phyloP scores from a whole-genome alignment of 129 eudicot species.

The Chrysanthemum makinoi region DNA sequence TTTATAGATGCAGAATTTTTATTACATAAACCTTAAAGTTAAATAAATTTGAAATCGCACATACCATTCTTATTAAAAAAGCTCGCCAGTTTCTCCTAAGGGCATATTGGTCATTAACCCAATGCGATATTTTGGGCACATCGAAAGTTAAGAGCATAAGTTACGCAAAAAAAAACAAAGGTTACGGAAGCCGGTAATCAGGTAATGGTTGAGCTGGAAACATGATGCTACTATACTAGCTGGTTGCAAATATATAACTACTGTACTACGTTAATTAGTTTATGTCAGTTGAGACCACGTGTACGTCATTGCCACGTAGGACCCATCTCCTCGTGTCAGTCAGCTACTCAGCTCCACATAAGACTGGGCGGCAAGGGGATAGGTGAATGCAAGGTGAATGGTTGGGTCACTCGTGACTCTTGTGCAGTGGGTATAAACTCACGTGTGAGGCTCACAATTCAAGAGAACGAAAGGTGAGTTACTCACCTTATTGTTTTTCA shows the following conservation, averaged over 20 bases:
- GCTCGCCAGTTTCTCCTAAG: neutral
- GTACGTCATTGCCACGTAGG: slow-evolving; percentile 1
- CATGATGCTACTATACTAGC: neutral
- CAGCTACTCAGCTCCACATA: neutral
- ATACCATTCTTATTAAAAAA: no score
- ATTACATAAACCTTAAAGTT: no score
- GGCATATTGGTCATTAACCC: neutral
- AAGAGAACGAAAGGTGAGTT: no score
- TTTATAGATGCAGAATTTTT: no score
- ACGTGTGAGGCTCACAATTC: no score
- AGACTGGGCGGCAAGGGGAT: no score
- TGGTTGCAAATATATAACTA: neutral
- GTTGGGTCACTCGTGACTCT: no score
- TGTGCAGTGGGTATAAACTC: no score
- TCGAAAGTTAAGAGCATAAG: neutral
- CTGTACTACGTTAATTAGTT: neutral
- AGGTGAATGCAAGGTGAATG: no score
- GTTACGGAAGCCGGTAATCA: neutral
- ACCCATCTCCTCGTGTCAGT: slow-evolving; percentile 15
- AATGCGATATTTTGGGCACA: neutral
- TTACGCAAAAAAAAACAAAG: neutral
- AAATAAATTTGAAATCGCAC: no score
- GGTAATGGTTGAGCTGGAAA: slow-evolving; percentile 14
- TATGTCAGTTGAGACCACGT: neutral
- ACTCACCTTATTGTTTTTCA: no score